A percentile compares a stretch with the other conserved stretches of the same genome.
These are phyloP conservation scores for Croton setiger DNA, from an alignment of 441 rosid species.

Conservation along the genomic window DNA sequence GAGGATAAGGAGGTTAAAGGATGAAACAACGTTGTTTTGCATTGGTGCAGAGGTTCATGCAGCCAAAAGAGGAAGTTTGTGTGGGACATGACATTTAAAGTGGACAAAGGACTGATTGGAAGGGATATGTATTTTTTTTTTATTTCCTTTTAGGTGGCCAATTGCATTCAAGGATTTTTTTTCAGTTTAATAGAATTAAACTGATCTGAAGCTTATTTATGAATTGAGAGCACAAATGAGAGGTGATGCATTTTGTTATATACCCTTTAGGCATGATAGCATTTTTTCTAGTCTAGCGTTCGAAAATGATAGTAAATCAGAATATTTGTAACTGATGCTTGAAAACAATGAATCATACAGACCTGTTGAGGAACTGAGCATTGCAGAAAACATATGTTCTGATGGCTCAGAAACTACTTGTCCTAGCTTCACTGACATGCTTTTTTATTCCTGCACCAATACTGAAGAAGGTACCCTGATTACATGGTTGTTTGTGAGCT, in stretches of 20 bases:
- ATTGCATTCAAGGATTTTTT: not conserved
- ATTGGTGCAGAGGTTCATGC: no score
- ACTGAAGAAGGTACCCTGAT: conserved; percentile 6
- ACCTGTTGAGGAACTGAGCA: conserved; percentile 11
- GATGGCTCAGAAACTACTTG: not conserved
- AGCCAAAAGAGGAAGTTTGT: no score
- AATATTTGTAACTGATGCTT: conserved; percentile 5
- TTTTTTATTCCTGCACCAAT: conserved; percentile 8
- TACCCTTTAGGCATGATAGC: not conserved
- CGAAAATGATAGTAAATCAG: not conserved
- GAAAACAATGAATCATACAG: conserved; percentile 3
- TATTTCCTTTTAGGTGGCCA: not conserved
- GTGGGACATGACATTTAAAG: no score
- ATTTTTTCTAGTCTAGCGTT: not conserved
- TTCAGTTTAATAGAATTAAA: not conserved
- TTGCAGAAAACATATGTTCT: not conserved
- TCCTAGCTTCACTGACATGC: conserved; percentile 15
- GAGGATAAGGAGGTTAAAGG: no score
- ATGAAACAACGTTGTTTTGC: no score
- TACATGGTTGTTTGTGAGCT: not conserved
- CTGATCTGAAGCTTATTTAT: not conserved
- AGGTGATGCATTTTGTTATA: conserved; percentile 1
- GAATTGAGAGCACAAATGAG: not conserved
- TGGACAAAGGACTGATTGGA: no score
- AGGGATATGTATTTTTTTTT: no score